A percentile compares a stretch with the other conserved stretches of the same genome.
Conservation (phyloP, 176 grass and related monocot species). For the Chloris gayana region DNA sequence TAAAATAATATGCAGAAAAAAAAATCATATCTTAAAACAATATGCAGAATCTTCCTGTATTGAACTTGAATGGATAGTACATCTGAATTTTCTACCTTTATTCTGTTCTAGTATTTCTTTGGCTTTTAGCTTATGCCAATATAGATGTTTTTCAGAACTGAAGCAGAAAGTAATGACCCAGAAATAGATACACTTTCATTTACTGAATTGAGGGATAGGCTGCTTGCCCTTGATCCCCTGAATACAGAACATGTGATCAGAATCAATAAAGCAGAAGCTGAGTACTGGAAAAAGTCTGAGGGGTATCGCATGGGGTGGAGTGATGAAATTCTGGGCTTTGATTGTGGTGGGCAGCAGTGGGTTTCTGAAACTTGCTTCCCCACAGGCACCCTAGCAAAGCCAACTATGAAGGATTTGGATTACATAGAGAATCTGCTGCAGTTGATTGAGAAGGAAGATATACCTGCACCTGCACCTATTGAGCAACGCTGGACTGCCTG, state of each 20-base stretch:
- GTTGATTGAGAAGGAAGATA: conserved; percentile 76
- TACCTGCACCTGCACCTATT: conserved; percentile 87
- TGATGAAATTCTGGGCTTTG: conserved; percentile 95
- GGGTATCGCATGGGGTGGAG: conserved; percentile 94
- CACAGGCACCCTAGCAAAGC: conserved; percentile 70
- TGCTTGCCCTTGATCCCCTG: conserved; percentile 86
- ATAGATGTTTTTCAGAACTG: conserved; percentile 79
- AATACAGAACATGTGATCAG: conserved; percentile 81
- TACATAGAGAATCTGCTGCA: conserved; percentile 71
- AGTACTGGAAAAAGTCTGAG: conserved; percentile 95
- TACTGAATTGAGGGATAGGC: conserved; percentile 82
- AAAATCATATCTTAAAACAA: conserved; percentile 22
- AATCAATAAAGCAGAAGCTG: conserved; percentile 92
- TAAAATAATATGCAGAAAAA: conserved; percentile 5
- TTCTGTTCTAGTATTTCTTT: conserved; percentile 27
- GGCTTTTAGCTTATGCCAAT: conserved; percentile 42
- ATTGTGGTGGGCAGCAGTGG: conserved; percentile 98
- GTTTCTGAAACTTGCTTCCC: conserved; percentile 89
- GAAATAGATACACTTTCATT: conserved; percentile 78
- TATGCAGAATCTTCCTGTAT: background rate
- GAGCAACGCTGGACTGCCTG: conserved; percentile 86
- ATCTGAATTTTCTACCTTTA: conserved; percentile 25
- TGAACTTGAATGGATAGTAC: background rate
- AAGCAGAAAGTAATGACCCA: conserved; percentile 61
- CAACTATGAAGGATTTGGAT: conserved; percentile 89